Percentiles rank a stretch among this genome's conserved stretches.
These are phyloP conservation scores for Psilocybe cyanescens DNA, from an alignment of 768 basidiomycete species.

Conservation along the genomic window DNA sequence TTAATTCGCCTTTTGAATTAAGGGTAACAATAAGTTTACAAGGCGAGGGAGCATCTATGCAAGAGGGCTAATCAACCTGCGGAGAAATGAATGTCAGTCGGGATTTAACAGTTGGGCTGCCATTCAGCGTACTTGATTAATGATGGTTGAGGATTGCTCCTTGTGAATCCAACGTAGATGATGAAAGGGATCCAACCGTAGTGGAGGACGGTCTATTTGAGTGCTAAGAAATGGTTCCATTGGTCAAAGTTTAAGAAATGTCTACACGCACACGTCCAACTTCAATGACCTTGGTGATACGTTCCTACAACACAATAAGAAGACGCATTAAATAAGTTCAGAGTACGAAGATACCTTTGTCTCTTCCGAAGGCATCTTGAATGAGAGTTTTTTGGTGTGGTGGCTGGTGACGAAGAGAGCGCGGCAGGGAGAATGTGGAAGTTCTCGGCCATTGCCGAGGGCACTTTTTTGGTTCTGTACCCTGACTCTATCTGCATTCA, in stretches of 20 bases:
- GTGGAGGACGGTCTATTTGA: slow-evolving; percentile 79
- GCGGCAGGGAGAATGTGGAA: slow-evolving; percentile 19
- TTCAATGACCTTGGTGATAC: slow-evolving; percentile 81
- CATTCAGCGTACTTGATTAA: slow-evolving; percentile 81
- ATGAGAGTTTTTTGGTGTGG: slow-evolving; percentile 22
- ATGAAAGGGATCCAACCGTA: slow-evolving; percentile 97
- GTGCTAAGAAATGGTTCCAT: neutral
- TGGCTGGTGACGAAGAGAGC: slow-evolving; percentile 22
- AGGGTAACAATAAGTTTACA: slow-evolving; percentile 29
- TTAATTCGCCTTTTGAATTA: slow-evolving; percentile 24
- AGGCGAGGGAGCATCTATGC: slow-evolving; percentile 53
- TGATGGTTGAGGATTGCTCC: slow-evolving; percentile 92
- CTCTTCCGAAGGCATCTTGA: slow-evolving; percentile 85
- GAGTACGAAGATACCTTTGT: slow-evolving; percentile 63
- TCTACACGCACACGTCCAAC: slow-evolving; percentile 64
- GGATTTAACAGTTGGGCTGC: neutral
- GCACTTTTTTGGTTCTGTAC: slow-evolving; percentile 33
- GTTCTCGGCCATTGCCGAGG: slow-evolving; percentile 41
- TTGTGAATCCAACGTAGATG: slow-evolving; percentile 92
- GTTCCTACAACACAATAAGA: slow-evolving; percentile 56
- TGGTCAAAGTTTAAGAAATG: neutral
- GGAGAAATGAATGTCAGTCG: slow-evolving; percentile 10
- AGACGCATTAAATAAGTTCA: neutral
- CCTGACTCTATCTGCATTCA: slow-evolving; percentile 20
- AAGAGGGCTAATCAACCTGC: slow-evolving; percentile 90